phyloP scores from a whole-genome alignment of 1,139 yeast species.

The Candida smagusa region DNA sequence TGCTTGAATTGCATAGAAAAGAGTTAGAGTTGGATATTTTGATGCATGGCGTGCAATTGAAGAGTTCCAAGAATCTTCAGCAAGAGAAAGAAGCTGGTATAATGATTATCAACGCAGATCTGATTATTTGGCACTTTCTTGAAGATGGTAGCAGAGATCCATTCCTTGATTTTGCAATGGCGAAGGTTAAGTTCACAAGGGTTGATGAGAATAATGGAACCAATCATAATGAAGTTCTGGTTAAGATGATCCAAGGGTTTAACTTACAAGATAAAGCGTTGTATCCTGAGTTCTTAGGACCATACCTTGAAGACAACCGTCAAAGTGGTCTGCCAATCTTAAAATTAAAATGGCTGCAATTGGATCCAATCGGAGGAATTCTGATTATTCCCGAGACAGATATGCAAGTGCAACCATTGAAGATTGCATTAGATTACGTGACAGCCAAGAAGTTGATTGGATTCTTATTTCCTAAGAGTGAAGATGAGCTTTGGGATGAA shows the following conservation, averaged over 20 bases:
- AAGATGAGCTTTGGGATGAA: constrained; percentile 2
- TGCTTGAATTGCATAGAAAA: constrained; percentile 56
- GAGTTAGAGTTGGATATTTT: constrained; percentile 59
- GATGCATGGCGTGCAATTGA: constrained; percentile 63
- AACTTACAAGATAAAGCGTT: constrained; percentile 59
- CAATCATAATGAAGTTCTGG: constrained; percentile 58
- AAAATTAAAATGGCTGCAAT: constrained; percentile 64
- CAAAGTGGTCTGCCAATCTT: constrained; percentile 36
- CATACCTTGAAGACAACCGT: constrained; percentile 26
- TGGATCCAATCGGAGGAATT: constrained; percentile 85
- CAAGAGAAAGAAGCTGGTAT: constrained; percentile 27
- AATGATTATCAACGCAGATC: constrained; percentile 52
- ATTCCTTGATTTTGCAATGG: constrained; percentile 69
- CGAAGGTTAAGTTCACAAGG: constrained; percentile 58
- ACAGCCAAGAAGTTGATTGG: constrained; percentile 61
- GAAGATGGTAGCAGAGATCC: constrained; percentile 54
- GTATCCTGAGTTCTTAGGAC: constrained; percentile 72
- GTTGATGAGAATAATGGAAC: constrained; percentile 53
- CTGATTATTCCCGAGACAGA: constrained; percentile 47
- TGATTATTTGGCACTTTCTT: constrained; percentile 69
- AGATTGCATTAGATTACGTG: constrained; percentile 67
- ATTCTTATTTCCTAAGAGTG: constrained; percentile 58
- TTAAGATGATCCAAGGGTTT: constrained; percentile 67
- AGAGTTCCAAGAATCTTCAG: constrained; percentile 33
- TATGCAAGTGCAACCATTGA: constrained; percentile 64